These are phyloP conservation scores for Aspergillus taichungensis DNA, from an alignment of 495 filamentous ascomycete genomes.

Conservation along the genomic window DNA sequence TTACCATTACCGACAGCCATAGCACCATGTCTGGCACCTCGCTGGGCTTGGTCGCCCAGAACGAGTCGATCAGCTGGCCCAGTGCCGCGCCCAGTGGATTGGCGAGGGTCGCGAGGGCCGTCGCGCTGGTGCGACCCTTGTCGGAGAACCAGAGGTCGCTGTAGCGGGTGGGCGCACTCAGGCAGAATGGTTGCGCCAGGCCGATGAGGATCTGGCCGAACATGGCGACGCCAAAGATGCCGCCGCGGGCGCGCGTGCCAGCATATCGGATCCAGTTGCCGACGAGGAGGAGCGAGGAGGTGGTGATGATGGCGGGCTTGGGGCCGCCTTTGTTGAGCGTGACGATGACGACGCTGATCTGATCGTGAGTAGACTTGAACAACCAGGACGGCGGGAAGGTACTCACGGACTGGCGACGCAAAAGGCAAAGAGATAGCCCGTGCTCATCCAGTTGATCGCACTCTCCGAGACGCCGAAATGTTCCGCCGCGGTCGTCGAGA, in stretches of 20 bases:
- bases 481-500: slow-evolving; percentile 63
- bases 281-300: slow-evolving; percentile 61
- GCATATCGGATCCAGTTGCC: slow-evolving; percentile 95
- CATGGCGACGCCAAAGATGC: slow-evolving; percentile 71
- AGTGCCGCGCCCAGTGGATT: slow-evolving; percentile 86
- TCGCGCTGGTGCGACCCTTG: slow-evolving; percentile 73
- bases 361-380: neutral
- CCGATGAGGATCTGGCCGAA: slow-evolving; percentile 93
- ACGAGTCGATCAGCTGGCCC: slow-evolving; percentile 75
- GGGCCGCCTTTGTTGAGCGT: slow-evolving; percentile 72
- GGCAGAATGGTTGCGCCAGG: slow-evolving; percentile 84
- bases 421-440: slow-evolving; percentile 78
- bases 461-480: slow-evolving; percentile 71
- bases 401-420: slow-evolving; percentile 60
- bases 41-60: slow-evolving; percentile 51
- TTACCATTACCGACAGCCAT: slow-evolving; percentile 76
- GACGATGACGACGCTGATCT: slow-evolving; percentile 54
- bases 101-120: slow-evolving; percentile 72
- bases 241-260: slow-evolving; percentile 53
- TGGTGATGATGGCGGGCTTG: slow-evolving; percentile 64
- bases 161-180: slow-evolving; percentile 82
- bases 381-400: neutral
- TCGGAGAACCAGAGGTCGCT: slow-evolving; percentile 93
- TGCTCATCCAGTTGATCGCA: slow-evolving; percentile 88
- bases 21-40: slow-evolving; percentile 78